Conservation (phyloP, 768 basidiomycete species). For the Calvatia gigantea region DNA sequence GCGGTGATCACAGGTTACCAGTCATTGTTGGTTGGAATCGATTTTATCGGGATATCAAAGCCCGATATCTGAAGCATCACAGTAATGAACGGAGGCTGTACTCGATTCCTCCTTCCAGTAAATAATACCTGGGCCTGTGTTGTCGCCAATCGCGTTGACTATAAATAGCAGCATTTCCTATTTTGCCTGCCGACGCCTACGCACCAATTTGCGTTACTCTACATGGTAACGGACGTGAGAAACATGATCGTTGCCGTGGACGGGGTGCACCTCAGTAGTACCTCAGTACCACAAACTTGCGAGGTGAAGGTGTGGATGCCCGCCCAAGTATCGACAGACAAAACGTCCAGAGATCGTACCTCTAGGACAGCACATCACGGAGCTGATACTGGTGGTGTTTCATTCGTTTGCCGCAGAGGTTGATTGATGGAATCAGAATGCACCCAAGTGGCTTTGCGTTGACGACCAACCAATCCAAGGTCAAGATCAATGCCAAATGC, state of each 20-base stretch:
- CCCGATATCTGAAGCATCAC: too few relatives aligned
- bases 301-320: not conserved
- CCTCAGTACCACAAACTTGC: not conserved
- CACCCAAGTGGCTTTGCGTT: constrained; percentile 2
- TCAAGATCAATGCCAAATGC: constrained; percentile 3
- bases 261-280: too few relatives aligned
- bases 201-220: not conserved
- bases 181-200: not conserved
- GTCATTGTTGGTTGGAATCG: not conserved
- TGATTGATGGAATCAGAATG: constrained; percentile 9
- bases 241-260: not conserved
- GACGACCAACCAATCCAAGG: constrained; percentile 2
- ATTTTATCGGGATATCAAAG: constrained; percentile 10
- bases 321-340: not conserved
- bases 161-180: not conserved
- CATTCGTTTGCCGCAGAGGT: not conserved
- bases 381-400: not conserved
- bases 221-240: constrained; percentile 1
- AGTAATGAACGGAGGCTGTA: too few relatives aligned
- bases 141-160: not conserved
- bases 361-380: not conserved
- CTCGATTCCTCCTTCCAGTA: not conserved
- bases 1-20: constrained; percentile 6
- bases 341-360: not conserved
- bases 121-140: not conserved